Conservation (phyloP, 805 yeast genomes). For the Hanseniaspora guilliermondii region DNA sequence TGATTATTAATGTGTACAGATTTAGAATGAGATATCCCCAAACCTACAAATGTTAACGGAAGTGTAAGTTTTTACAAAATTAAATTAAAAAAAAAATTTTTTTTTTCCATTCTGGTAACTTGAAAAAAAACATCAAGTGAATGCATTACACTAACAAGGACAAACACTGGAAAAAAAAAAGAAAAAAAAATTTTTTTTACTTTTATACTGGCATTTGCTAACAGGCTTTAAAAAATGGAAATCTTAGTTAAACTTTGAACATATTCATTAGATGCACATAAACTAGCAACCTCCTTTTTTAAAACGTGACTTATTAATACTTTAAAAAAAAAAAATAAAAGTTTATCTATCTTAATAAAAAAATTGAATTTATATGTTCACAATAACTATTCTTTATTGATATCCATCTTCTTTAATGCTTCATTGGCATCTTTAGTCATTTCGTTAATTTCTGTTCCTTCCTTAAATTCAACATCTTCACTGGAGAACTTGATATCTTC, state of each 20-base stretch:
- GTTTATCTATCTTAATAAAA: neutral
- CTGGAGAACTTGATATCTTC: conserved; percentile 14
- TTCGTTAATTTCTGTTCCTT: conserved; percentile 41
- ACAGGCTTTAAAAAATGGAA: no score
- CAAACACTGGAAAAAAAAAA: neutral
- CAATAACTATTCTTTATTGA: conserved; percentile 14
- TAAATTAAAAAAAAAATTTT: no score
- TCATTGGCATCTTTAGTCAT: conserved; percentile 39
- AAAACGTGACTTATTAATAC: neutral
- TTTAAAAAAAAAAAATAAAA: neutral
- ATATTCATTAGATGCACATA: no score
- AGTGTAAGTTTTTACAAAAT: neutral
- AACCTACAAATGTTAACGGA: neutral
- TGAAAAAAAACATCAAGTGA: neutral
- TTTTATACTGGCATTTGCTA: neutral
- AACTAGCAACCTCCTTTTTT: no score
- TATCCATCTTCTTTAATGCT: conserved; percentile 26
- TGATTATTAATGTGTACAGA: no score
- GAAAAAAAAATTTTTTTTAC: neutral
- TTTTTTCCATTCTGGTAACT: neutral
- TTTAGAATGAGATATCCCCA: no score
- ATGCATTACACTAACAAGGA: neutral
- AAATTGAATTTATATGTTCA: neutral
- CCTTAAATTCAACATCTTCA: conserved; percentile 31
- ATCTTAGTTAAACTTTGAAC: no score